Evolutionary conservation across 495 filamentous ascomycete species (phyloP).

Genomic region (Pseudevernia furfuracea): DNA sequence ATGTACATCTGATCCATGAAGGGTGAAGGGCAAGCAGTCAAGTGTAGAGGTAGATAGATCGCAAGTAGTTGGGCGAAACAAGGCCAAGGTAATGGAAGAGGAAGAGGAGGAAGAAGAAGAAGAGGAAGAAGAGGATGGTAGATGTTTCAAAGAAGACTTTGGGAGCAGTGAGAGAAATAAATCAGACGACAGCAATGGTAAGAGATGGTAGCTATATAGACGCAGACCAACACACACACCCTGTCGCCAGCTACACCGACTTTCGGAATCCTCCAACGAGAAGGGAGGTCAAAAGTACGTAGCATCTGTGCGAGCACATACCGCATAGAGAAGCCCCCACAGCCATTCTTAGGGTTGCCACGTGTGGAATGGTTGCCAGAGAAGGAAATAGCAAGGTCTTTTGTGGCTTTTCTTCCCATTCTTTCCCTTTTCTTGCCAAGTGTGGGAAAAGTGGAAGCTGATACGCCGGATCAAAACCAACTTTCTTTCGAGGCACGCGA

Average conservation of each 20-base stretch:
- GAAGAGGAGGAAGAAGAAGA: background rate
- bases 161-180: constrained; percentile 6
- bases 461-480: background rate
- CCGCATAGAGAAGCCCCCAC: constrained; percentile 20
- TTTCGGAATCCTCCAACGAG: constrained; percentile 14
- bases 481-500: background rate
- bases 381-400: constrained; percentile 1
- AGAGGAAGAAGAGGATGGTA: background rate
- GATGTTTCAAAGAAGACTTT: background rate
- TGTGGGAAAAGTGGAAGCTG: background rate
- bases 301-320: constrained; percentile 12
- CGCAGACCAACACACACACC: constrained; percentile 1
- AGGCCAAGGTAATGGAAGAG: background rate
- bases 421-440: background rate
- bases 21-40: constrained; percentile 1
- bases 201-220: constrained; percentile 18
- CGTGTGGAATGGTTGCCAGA: constrained; percentile 13
- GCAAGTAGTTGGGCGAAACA: background rate
- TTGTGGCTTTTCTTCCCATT: constrained; percentile 3
- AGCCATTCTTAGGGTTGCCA: constrained; percentile 16
- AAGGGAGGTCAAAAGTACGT: background rate
- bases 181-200: constrained; percentile 1
- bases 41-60: constrained; percentile 2
- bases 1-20: constrained; percentile 20
- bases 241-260: constrained; percentile 18